phyloP scores from a whole-genome alignment of 495 filamentous ascomycete genomes.

The Hypoxylon perforatum region DNA sequence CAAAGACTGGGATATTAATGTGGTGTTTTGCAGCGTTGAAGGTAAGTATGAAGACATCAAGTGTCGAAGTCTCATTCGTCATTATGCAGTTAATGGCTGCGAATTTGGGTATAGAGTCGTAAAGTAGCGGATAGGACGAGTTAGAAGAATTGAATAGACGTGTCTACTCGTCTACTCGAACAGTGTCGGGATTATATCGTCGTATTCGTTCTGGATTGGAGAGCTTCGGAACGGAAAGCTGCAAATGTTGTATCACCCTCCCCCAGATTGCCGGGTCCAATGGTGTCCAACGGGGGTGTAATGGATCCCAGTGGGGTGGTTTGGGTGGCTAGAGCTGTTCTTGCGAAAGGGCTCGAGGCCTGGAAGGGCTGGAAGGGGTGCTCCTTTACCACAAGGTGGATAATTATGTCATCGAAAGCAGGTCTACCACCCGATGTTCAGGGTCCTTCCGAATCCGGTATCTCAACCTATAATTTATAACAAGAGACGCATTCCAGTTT shows the following conservation, averaged over 20 bases:
- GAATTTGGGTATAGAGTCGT: background rate
- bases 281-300: background rate
- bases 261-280: constrained; percentile 1
- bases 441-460: constrained; percentile 38
- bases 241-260: constrained; percentile 8
- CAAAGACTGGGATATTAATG: constrained; percentile 72
- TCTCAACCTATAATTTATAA: background rate
- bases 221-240: background rate
- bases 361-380: too few relatives aligned
- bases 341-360: too few relatives aligned
- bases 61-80: constrained; percentile 40
- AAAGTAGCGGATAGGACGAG: too few relatives aligned
- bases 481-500: background rate
- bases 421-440: constrained; percentile 19
- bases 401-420: constrained; percentile 34
- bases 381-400: background rate
- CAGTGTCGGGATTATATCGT: background rate
- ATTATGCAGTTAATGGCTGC: background rate
- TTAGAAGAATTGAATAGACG: background rate
- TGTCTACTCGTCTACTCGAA: background rate
- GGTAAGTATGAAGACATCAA: constrained; percentile 79
- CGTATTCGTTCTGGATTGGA: background rate
- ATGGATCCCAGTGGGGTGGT: background rate
- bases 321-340: background rate
- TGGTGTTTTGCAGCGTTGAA: constrained; percentile 85